Evolutionary conservation across 176 grass and related monocot species (phyloP).

Genomic region (Alloteropsis semialata): DNA sequence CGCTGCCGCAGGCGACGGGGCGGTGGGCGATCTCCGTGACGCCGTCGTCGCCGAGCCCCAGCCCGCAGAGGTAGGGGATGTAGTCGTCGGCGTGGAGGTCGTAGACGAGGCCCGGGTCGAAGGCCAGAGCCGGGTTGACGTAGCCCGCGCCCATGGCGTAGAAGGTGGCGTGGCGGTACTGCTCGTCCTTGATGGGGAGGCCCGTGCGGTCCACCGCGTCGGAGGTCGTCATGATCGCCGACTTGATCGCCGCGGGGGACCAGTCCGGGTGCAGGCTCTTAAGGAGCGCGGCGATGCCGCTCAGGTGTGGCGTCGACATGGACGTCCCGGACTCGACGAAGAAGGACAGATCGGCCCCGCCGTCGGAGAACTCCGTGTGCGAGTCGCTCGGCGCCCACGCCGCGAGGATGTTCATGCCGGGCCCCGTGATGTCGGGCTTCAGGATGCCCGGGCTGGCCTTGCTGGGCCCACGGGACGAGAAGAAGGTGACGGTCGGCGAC

Average conservation of each 20-base stretch:
- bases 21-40: conserved; percentile 52
- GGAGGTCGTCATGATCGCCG: conserved; percentile 91
- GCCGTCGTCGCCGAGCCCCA: conserved; percentile 54
- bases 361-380: conserved; percentile 45
- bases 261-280: conserved; percentile 69
- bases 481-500: conserved; percentile 56
- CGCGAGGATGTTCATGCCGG: conserved; percentile 86
- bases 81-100: conserved; percentile 62
- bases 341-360: conserved; percentile 40
- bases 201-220: conserved; percentile 50
- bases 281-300: conserved; percentile 70
- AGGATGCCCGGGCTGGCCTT: conserved; percentile 59
- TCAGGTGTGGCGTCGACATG: conserved; percentile 83
- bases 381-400: conserved; percentile 66
- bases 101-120: conserved; percentile 74
- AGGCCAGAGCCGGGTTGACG: conserved; percentile 66
- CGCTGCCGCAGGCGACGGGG: conserved; percentile 31
- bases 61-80: conserved; percentile 72
- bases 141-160: conserved; percentile 85
- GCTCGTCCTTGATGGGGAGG: conserved; percentile 69
- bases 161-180: conserved; percentile 75
- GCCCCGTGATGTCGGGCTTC: conserved; percentile 85
- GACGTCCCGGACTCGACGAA: conserved; percentile 83
- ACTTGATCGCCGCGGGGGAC: conserved; percentile 80
- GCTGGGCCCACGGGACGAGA: conserved; percentile 78